phyloP scores from a whole-genome alignment of 2,329 filamentous ascomycete species.

The Sporothrix brunneoviolacea region DNA sequence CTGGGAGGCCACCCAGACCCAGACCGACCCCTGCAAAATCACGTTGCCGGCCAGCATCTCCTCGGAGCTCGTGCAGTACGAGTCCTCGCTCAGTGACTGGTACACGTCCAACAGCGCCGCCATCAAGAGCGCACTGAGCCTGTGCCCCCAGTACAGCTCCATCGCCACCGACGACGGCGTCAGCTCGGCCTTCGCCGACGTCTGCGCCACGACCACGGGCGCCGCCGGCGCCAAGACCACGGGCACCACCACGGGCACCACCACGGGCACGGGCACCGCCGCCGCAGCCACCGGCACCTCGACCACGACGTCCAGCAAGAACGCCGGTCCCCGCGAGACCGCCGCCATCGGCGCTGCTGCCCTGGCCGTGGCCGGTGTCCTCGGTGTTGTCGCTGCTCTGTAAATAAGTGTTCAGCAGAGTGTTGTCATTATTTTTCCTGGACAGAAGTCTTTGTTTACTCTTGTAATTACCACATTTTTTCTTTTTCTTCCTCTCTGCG shows the following conservation, averaged over 20 bases:
- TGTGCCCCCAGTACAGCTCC: conserved; percentile 23
- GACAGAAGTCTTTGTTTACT: too few relatives aligned
- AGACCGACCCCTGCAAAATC: conserved; percentile 22
- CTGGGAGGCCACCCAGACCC: conserved; percentile 17
- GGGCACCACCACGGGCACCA: neutral
- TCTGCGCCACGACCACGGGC: neutral
- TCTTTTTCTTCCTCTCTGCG: too few relatives aligned
- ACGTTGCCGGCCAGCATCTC: conserved; percentile 21
- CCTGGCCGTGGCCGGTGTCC: conserved; percentile 5
- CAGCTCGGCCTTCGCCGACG: neutral
- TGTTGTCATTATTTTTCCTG: too few relatives aligned
- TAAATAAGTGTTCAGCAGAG: too few relatives aligned
- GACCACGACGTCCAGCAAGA: too few relatives aligned
- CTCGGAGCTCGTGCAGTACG: conserved; percentile 19
- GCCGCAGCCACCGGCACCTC: neutral
- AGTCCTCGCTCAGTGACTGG: conserved; percentile 21
- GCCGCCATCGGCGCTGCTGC: conserved; percentile 3
- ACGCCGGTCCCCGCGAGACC: conserved; percentile 7
- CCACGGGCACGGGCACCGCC: neutral
- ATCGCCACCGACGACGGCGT: conserved; percentile 5
- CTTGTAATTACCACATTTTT: too few relatives aligned
- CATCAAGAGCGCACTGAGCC: conserved; percentile 19
- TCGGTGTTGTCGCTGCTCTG: conserved; percentile 6
- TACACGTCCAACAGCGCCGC: conserved; percentile 18
- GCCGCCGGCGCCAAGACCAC: neutral